Base-by-base conservation (phyloP, 1,284 basidiomycete genomes). In the Ustilago hordei region DNA sequence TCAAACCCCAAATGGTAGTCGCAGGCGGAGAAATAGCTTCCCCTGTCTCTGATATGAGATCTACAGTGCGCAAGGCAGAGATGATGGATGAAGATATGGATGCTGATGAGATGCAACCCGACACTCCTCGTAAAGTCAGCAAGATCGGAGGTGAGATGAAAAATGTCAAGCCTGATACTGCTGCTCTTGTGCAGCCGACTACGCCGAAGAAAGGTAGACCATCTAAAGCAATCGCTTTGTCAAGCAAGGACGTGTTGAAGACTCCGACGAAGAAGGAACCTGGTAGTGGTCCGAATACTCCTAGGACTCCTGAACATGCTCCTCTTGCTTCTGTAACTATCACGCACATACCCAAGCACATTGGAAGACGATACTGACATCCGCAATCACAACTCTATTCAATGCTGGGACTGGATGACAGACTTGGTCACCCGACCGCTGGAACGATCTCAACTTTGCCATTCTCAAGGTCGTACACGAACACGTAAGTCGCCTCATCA, bases 391-490 rank as follows among this genome's bases (percentile, higher is more conserved):
- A 28, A 3, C 23, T 28, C 43, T 45, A 19, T 6, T n/a, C 11
- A 45, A 45, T 45, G 15, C 9, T 11, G 31, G 17, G n/a, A 8
- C 41, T 9, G 34, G 28, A 23, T 7, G 17, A 52, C 56, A 72
- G 70, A 15, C 47, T 55, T 74, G 71, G 66, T 11, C 32, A 9
- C 50, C 50, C 5, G 59, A 62, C 1, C 67, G 64, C 38, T 66
- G 63, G 67, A 50, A 64, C 35, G 63, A 75, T 8, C 67, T 75
- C 63, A 75, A 75, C 67, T 75, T 75, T 64, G 72, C 72, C 45
- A 69, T 75, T 23, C 68, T 75, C 60, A 75, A 75, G 41, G 57
- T 75, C 23, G 60, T 52, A 2, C 63, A 56, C 17, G 72, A 69
- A 3, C 63, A 75, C 48, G 72, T 75, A 58, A 50, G 72, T 69